Conservation (phyloP, 306 rosid species). For the Cicer pinnatifidum region DNA sequence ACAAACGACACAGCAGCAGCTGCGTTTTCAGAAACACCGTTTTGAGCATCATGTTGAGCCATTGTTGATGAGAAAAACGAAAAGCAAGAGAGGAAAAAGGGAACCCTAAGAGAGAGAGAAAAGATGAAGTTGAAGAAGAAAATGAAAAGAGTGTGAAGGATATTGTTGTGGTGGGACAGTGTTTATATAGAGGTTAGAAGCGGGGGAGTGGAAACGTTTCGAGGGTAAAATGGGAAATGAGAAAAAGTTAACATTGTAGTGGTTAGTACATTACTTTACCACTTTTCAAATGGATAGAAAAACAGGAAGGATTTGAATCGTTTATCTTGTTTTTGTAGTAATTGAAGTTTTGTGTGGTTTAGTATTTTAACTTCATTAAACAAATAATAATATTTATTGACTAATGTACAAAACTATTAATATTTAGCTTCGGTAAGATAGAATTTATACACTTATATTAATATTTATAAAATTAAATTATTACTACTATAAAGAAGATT, state of each 20-base stretch:
- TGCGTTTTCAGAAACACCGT: constrained; percentile 55
- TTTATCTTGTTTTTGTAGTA: no score
- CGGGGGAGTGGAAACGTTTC: constrained; percentile 59
- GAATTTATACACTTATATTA: no score
- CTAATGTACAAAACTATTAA: no score
- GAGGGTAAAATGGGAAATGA: constrained; percentile 53
- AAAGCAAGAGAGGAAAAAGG: not conserved
- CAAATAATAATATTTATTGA: no score
- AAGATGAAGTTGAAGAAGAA: not conserved
- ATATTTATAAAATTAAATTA: no score
- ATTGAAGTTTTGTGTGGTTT: no score
- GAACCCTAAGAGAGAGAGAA: constrained; percentile 65
- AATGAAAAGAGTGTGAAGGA: constrained; percentile 42
- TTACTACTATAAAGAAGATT: no score
- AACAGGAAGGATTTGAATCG: not conserved
- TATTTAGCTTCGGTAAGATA: no score
- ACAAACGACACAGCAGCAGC: constrained; percentile 39
- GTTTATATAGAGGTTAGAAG: constrained; percentile 58
- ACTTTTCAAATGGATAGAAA: not conserved
- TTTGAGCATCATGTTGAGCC: constrained; percentile 68
- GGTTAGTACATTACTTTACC: constrained; percentile 16
- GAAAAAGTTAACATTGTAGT: not conserved
- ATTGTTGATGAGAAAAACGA: constrained; percentile 27
- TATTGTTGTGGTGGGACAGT: constrained; percentile 38
- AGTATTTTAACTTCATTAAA: no score